phyloP scores from a whole-genome alignment of 352 stramenopile genomes.

The Phytopythium chamaehyphon region DNA sequence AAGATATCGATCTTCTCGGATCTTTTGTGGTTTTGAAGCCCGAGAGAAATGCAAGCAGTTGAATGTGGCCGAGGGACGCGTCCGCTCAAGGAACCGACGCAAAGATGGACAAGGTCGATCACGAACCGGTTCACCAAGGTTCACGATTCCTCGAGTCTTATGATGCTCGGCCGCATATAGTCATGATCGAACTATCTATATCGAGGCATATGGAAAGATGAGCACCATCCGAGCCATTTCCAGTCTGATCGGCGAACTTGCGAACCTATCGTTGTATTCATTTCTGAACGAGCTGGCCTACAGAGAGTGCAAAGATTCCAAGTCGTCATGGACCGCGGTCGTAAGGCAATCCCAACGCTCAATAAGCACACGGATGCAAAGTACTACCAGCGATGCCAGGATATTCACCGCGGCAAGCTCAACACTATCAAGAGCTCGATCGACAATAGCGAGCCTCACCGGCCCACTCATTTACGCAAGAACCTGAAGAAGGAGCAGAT shows the following conservation, averaged over 20 bases:
- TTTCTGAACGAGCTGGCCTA: background rate
- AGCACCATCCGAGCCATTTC: too few relatives aligned
- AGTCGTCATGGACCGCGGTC: conserved; percentile 67
- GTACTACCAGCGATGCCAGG: conserved; percentile 85
- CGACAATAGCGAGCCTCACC: conserved; percentile 91
- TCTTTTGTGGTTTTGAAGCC: background rate
- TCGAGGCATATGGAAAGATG: too few relatives aligned
- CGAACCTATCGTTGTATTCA: too few relatives aligned
- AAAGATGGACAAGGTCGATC: conserved; percentile 15
- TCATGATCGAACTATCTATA: too few relatives aligned
- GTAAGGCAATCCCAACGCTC: conserved; percentile 81
- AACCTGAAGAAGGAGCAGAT: conserved; percentile 97
- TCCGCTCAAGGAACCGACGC: background rate
- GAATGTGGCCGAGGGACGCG: too few relatives aligned
- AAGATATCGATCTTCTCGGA: background rate
- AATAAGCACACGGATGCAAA: conserved; percentile 87
- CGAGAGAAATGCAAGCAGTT: too few relatives aligned
- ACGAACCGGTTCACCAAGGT: background rate
- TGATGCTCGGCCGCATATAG: too few relatives aligned
- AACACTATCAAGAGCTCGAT: conserved; percentile 92
- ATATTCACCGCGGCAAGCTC: conserved; percentile 81
- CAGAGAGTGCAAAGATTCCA: background rate
- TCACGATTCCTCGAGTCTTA: background rate
- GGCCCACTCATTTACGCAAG: conserved; percentile 90
- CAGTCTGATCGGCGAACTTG: too few relatives aligned